Base-by-base conservation (phyloP, 2,329 filamentous ascomycete genomes). In the Madurella mycetomatis region DNA sequence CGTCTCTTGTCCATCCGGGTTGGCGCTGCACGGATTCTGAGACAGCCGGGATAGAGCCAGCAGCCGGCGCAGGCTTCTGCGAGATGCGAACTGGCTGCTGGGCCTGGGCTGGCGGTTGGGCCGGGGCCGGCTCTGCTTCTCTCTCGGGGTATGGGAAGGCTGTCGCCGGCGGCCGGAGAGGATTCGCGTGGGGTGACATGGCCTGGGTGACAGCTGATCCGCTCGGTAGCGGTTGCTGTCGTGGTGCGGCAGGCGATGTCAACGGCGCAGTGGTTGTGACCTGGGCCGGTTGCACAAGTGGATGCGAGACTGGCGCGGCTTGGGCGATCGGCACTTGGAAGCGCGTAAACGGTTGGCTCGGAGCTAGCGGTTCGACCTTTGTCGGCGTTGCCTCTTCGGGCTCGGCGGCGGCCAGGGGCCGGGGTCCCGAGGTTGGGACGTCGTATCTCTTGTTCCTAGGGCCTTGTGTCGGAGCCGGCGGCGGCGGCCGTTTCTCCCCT, bases 401-500 rank as follows among this genome's bases (percentile, higher is more conserved):
- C 16, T 82, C 78, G 49, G 77, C 72, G 54, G 78, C 75, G 19
- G 75, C 77, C 58, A 81, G 67, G n/a, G 79, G 74, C 55, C 77
- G 72, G 44, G 74, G 73, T 46, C 67, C 64, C 17, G 68, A 65
- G 5, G 69, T 64, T 52, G 67, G 75, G 62, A 67, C 73, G 69
- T 80, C 82, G 65, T 76, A 79, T 47, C 75, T 72, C 65, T 75
- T 37, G 13, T 37, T 74, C 60, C 81, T 78, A 18, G 78, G 75
- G 34, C 72, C 71, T 16, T 76, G 72, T 7, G 77, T 77, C 19
- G 81, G 81, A n/a, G 74, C 72, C 8, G 85, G 84, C 37, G 83
- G 80, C 18, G 80, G 76, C 1, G 83, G 84, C 50, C 79, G 73
- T 62, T 79, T 79, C 68, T 87, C 83, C 44, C 82, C 82, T 50